Percentiles rank a stretch among this genome's conserved stretches.
Conservation (phyloP, 306 rosid genomes). For the Fragaria iinumae region DNA sequence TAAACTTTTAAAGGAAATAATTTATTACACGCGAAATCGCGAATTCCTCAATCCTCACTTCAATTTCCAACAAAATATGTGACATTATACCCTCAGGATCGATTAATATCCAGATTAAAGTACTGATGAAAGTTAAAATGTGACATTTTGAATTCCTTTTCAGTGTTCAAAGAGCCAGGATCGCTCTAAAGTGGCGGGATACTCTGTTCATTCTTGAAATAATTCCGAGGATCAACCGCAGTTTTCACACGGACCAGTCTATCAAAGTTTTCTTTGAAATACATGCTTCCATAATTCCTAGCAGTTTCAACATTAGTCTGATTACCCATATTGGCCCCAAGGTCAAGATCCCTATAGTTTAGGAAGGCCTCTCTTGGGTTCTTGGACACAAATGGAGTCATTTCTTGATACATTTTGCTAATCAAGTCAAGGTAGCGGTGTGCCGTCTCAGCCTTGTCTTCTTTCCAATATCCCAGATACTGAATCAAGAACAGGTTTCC, state of each 20-base stretch:
- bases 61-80: no score
- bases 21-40: no score
- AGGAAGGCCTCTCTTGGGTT: constrained; percentile 14
- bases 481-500: constrained; percentile 35
- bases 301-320: not conserved
- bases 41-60: no score
- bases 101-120: no score
- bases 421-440: not conserved
- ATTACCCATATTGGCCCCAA: not conserved
- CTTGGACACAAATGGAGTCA: constrained; percentile 18
- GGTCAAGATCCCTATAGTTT: constrained; percentile 28
- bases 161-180: no score
- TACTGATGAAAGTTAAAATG: no score
- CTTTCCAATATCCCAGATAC: not conserved
- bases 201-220: constrained; percentile 27
- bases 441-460: not conserved
- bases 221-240: constrained; percentile 23
- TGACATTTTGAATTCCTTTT: no score
- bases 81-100: no score
- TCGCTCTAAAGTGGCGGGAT: not conserved
- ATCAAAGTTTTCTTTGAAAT: constrained; percentile 18
- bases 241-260: constrained; percentile 28
- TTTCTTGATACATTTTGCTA: not conserved
- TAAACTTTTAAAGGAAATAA: no score
- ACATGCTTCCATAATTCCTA: constrained; percentile 23